A percentile compares a stretch with the other conserved stretches of the same genome.
Conservation (phyloP, 352 stramenopile genomes). For the Phytophthora syringae region DNA sequence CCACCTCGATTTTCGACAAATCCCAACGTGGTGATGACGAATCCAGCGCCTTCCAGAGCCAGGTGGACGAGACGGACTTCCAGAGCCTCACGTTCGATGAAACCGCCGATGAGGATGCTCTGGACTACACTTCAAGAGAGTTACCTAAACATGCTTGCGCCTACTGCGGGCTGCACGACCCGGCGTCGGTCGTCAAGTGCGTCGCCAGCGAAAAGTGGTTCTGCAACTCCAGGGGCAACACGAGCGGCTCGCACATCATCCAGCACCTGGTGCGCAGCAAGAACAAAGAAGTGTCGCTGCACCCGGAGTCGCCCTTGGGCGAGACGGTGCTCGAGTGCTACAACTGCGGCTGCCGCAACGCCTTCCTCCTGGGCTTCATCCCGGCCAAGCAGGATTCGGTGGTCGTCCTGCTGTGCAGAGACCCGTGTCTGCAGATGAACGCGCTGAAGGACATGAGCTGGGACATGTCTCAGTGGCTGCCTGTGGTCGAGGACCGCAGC, state of each 20-base stretch:
- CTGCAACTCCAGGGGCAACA: conserved; percentile 97
- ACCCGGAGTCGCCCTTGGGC: conserved; percentile 96
- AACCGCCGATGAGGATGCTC: conserved; percentile 64
- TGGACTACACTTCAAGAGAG: conserved; percentile 74
- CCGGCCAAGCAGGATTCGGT: conserved; percentile 96
- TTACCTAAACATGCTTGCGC: conserved; percentile 93
- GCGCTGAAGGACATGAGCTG: conserved; percentile 99
- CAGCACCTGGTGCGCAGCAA: conserved; percentile 97
- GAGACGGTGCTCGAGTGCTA: conserved; percentile 99
- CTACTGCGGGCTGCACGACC: conserved; percentile 98
- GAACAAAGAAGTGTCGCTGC: conserved; percentile 90
- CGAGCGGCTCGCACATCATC: conserved; percentile 96
- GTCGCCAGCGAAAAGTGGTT: conserved; percentile 98
- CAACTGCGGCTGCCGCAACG: conserved; percentile 98
- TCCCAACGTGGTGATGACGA: conserved; percentile 16
- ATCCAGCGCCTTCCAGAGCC: conserved; percentile 55
- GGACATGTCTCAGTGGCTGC: conserved; percentile 98
- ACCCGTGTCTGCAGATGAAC: conserved; percentile 96
- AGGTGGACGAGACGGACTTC: conserved; percentile 63
- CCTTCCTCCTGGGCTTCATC: conserved; percentile 99
- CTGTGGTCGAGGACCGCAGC: conserved; percentile 97
- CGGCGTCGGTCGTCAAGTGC: conserved; percentile 96
- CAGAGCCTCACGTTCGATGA: conserved; percentile 77
- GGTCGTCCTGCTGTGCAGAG: conserved; percentile 97
- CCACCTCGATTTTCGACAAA: conserved; percentile 11